Base-by-base conservation (phyloP, 352 stramenopile species). In the Pilasporangium apinafurcum region DNA sequence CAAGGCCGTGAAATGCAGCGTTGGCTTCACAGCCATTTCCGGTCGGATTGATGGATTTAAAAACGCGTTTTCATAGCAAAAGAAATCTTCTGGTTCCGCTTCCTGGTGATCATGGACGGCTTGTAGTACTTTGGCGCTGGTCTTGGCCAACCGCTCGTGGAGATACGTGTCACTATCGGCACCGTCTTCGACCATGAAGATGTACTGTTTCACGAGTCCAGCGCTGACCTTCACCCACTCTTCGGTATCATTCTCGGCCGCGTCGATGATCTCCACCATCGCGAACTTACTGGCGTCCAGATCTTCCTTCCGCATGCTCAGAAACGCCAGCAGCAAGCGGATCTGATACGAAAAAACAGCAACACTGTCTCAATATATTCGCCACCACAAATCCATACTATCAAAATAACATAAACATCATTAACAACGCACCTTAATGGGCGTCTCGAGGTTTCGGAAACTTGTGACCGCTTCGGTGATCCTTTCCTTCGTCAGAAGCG, bases 221-320 rank as follows among this genome's bases (percentile, higher is more conserved):
- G 62, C 67, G 26, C 57, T 65, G 28, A 86, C 56, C 17, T 74
- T 75, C 8, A 90, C 78, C 78, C 78, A 90, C 56, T 89, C 77
- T 37, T 90, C 78, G 0, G 43, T 42, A 54, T 90, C 78, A 17
- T 67, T 57, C 28, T 86, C 72, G 0, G 69, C 73, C 18, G 75
- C 38, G 17, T 56, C 60, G 27, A 90, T 53, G 41, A 90, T 58
- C 32, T 70, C 62, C 10, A 69, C 47, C 25, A 74, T 56, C 14
- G 75, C 62, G 16, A 73, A 57, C 28, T 75, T 73, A 46, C 56
- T 66, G n/a, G 56, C 59, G 5, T 78, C 59, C 26, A 68, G 58
- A 36, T 78, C 74, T 25, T 86, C 69, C 5, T 48, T 48, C 0
- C 65, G 68, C 48, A 86, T 63, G 47, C 72, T 86, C 39, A 90